Evolutionary conservation across 306 rosid species (phyloP).

Genomic region (Vachellia collinsii): DNA sequence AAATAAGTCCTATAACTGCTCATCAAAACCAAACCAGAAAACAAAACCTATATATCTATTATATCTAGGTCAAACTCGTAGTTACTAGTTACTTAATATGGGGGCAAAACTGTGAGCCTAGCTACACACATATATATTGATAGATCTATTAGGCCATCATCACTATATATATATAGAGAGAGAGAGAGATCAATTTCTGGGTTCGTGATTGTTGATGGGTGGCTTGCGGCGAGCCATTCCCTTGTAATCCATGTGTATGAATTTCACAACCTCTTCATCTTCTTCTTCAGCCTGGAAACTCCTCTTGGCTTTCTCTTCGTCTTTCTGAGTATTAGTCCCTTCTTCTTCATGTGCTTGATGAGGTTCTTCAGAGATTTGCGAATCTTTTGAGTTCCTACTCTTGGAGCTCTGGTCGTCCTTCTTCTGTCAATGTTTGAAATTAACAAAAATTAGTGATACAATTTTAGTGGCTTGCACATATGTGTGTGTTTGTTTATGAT

Average conservation of each 20-base stretch:
- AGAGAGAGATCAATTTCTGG: slow-evolving; percentile 44
- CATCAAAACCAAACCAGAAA: not conserved
- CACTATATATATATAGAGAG: not conserved
- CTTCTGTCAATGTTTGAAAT: slow-evolving; percentile 25
- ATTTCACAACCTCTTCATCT: slow-evolving; percentile 53
- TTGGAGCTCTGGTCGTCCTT: slow-evolving; percentile 23
- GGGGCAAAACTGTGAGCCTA: slow-evolving; percentile 45
- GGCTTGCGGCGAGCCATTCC: slow-evolving; percentile 65
- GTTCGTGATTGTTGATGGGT: slow-evolving; percentile 73
- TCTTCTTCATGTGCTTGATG: not conserved
- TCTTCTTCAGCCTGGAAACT: slow-evolving; percentile 44
- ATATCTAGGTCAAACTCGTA: not conserved
- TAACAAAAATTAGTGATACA: not conserved
- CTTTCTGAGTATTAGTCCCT: slow-evolving; percentile 22
- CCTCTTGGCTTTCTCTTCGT: slow-evolving; percentile 40
- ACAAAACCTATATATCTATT: not conserved
- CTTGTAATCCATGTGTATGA: slow-evolving; percentile 62
- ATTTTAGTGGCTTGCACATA: not conserved
- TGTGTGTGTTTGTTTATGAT: not conserved
- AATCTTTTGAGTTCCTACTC: not conserved
- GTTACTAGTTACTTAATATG: not conserved
- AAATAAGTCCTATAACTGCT: not conserved
- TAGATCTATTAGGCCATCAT: not conserved
- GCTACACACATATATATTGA: slow-evolving; percentile 5
- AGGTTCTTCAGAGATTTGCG: slow-evolving; percentile 22